phyloP scores from a whole-genome alignment of 768 basidiomycete species.

The Boletus rex-veris region DNA sequence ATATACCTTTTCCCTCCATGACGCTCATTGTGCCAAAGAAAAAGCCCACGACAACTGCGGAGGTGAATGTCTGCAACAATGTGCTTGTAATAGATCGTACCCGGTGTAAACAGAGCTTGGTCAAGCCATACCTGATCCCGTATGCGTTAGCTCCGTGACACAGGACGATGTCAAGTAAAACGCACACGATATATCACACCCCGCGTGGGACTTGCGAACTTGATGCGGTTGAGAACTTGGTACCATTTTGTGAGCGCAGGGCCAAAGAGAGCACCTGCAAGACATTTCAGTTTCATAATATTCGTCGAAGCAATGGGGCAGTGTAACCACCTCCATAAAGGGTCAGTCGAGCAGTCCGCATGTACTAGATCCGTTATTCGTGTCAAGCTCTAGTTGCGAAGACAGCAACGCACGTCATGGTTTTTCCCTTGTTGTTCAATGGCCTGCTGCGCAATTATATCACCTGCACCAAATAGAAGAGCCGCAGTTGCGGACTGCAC shows the following conservation, averaged over 20 bases:
- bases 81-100: constrained; percentile 30
- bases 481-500: constrained; percentile 64
- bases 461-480: constrained; percentile 69
- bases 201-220: constrained; percentile 57
- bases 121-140: constrained; percentile 68
- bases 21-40: constrained; percentile 78
- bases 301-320: not conserved
- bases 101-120: constrained; percentile 73
- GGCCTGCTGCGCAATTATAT: constrained; percentile 82
- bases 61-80: not conserved
- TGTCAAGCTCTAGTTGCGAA: not conserved
- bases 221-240: constrained; percentile 62
- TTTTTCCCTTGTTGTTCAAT: constrained; percentile 67
- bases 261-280: constrained; percentile 66
- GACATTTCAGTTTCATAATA: not conserved
- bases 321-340: constrained; percentile 63
- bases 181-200: constrained; percentile 62
- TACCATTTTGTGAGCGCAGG: constrained; percentile 85
- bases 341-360: constrained; percentile 58
- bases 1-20: constrained; percentile 67
- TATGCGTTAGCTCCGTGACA: not conserved
- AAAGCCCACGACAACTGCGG: constrained; percentile 41
- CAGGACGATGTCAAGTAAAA: not conserved
- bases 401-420: constrained; percentile 62
- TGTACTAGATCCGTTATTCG: constrained; percentile 37